Evolutionary conservation across 225 moss, liverwort and hornwort species (phyloP).

Genomic region (Straminergon stramineum): DNA sequence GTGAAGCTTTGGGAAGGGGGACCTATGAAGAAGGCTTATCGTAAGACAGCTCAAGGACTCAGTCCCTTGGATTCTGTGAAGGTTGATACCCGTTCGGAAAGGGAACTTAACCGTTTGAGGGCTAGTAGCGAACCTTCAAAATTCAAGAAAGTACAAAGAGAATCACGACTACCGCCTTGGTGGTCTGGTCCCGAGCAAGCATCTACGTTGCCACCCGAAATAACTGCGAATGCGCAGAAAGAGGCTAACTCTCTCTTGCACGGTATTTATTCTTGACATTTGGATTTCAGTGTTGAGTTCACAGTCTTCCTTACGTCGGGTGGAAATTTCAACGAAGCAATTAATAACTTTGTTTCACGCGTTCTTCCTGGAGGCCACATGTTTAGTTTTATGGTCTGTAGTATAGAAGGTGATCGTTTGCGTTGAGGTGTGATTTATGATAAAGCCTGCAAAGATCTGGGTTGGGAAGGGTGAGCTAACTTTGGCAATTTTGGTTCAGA

Average conservation of each 20-base stretch:
- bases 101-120: slow-evolving; percentile 43
- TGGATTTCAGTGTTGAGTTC: not conserved
- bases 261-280: slow-evolving; percentile 22
- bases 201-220: slow-evolving; percentile 31
- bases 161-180: slow-evolving; percentile 67
- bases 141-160: slow-evolving; percentile 21
- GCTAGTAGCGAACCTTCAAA: slow-evolving; percentile 2
- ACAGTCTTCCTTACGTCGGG: not conserved
- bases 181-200: slow-evolving; percentile 63
- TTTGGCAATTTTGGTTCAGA: slow-evolving; percentile 33
- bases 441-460: not conserved
- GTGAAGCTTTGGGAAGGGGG: slow-evolving; percentile 51
- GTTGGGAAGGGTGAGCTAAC: not conserved
- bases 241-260: slow-evolving; percentile 57
- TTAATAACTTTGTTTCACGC: not conserved
- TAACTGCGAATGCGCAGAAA: slow-evolving; percentile 48
- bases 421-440: not conserved
- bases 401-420: not conserved
- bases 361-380: not conserved
- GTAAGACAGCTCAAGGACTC: slow-evolving; percentile 13
- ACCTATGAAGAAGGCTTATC: slow-evolving; percentile 35
- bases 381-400: not conserved
- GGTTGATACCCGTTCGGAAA: slow-evolving; percentile 72
- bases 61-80: slow-evolving; percentile 67
- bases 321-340: not conserved